phyloP scores from a whole-genome alignment of 164 flowering plant species.

The Piper longum region DNA sequence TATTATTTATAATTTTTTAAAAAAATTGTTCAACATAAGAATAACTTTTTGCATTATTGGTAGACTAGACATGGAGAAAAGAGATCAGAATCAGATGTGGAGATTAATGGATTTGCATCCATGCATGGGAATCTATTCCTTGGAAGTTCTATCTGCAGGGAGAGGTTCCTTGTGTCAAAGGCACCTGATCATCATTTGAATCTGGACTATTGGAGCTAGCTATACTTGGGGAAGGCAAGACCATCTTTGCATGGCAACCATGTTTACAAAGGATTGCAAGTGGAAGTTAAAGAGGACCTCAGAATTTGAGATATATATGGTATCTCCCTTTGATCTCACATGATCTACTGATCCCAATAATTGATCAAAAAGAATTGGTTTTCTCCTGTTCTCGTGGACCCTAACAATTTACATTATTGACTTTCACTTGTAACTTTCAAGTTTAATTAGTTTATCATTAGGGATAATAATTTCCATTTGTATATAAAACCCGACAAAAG shows the following conservation, averaged over 20 bases:
- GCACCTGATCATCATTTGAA: not conserved
- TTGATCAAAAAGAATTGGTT: not conserved
- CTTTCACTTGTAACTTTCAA: too few relatives aligned
- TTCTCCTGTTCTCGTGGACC: not conserved
- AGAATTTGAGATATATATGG: not conserved
- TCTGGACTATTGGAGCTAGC: not conserved
- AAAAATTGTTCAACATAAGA: too few relatives aligned
- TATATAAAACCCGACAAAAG: too few relatives aligned
- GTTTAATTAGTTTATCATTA: too few relatives aligned
- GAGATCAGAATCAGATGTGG: constrained; percentile 2
- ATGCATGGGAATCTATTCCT: constrained; percentile 11
- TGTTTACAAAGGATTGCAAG: not conserved
- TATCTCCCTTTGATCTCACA: not conserved
- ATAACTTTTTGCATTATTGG: constrained; percentile 9
- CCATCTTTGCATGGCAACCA: not conserved
- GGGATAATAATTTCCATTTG: too few relatives aligned
- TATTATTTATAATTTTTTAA: too few relatives aligned
- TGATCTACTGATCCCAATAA: not conserved
- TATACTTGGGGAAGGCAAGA: not conserved
- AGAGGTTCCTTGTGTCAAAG: too few relatives aligned
- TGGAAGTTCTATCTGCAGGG: not conserved
- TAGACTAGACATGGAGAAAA: not conserved
- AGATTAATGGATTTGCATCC: constrained; percentile 7
- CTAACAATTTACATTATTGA: not conserved
- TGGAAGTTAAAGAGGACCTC: not conserved